Evolutionary conservation across 257 asterid genomes (phyloP).

Genomic region (Avicennia marina): DNA sequence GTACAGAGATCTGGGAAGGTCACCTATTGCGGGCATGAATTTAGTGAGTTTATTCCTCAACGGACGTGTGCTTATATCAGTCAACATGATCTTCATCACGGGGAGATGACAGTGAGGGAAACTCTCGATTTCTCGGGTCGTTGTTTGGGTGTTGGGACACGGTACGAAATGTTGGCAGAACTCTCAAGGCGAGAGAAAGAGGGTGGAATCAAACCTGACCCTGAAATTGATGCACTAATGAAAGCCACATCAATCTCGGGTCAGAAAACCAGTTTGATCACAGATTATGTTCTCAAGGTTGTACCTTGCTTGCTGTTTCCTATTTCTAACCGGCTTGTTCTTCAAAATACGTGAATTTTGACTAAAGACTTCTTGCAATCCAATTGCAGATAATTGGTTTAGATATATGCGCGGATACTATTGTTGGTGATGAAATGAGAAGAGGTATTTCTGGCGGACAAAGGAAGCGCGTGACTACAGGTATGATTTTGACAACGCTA

Average conservation of each 20-base stretch:
- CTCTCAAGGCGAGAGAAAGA: constrained; percentile 75
- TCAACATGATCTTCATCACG: constrained; percentile 88
- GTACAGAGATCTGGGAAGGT: constrained; percentile 21
- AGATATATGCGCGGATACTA: too few species aligned
- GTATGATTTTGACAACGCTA: too few species aligned
- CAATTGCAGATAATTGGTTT: too few species aligned
- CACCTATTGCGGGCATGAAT: constrained; percentile 85
- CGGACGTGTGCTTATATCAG: constrained; percentile 87
- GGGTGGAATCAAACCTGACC: constrained; percentile 85
- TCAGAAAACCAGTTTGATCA: constrained; percentile 81
- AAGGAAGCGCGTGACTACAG: too few species aligned
- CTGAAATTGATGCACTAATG: constrained; percentile 78
- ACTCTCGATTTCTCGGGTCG: constrained; percentile 83
- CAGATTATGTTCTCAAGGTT: constrained; percentile 89
- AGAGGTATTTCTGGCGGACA: too few species aligned
- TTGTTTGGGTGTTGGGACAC: constrained; percentile 86
- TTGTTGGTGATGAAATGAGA: too few species aligned
- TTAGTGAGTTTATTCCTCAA: constrained; percentile 77
- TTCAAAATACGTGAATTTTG: too few species aligned
- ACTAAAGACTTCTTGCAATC: too few species aligned
- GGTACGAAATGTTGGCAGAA: constrained; percentile 79
- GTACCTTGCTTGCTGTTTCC: too few species aligned
- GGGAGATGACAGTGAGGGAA: constrained; percentile 94
- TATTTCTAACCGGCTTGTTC: too few species aligned
- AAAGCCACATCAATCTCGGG: constrained; percentile 28